These are phyloP conservation scores for Hibiscus trionum DNA, from an alignment of 345 rosid species.

Conservation along the genomic window DNA sequence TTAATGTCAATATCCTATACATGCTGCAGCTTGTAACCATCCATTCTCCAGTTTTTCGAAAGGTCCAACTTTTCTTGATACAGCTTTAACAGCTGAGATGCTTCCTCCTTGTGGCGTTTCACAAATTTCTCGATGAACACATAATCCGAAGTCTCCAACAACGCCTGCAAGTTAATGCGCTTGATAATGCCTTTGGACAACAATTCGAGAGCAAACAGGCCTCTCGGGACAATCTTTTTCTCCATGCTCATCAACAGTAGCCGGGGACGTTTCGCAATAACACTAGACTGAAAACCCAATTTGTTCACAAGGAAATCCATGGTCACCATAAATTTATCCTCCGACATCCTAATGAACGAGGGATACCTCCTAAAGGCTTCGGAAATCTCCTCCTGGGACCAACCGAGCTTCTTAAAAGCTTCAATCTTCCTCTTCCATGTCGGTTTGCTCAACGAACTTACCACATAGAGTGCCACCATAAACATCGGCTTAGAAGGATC, in stretches of 20 bases:
- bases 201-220: conserved; percentile 7
- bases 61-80: neutral
- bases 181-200: neutral
- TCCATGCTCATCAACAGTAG: conserved; percentile 5
- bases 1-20: neutral
- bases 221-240: conserved; percentile 21
- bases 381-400: conserved; percentile 12
- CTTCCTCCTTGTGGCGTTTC: neutral
- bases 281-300: conserved; percentile 6
- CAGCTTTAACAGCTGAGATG: neutral
- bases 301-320: conserved; percentile 22
- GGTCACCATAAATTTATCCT: conserved; percentile 10
- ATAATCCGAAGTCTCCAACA: neutral
- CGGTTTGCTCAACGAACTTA: conserved; percentile 8
- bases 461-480: neutral
- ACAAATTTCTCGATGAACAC: neutral
- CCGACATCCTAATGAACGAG: conserved; percentile 1
- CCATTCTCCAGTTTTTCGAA: neutral
- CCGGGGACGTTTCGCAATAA: neutral
- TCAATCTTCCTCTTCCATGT: conserved; percentile 19
- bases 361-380: conserved; percentile 12
- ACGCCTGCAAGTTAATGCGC: neutral
- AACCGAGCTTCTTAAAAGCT: conserved; percentile 14
- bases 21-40: neutral
- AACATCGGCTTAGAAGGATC: conserved; percentile 11